Conservation (phyloP, 208 protist species). For the Leishmania gerbilli region DNA sequence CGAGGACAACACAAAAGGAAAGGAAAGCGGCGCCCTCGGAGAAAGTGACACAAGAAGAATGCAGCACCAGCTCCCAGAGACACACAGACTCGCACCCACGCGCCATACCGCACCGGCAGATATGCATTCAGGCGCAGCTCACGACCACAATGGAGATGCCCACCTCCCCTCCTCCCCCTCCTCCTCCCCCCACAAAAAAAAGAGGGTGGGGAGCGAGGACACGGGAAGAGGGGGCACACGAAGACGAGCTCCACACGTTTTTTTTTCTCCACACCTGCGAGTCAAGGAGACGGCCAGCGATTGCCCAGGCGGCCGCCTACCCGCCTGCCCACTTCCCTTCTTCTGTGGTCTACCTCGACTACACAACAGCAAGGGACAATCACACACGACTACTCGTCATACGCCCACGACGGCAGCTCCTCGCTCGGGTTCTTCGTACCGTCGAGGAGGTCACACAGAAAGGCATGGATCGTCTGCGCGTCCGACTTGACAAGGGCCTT, state of each 20-base stretch:
- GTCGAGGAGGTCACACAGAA: slow-evolving; percentile 64
- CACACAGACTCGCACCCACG: neutral
- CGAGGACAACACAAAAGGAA: neutral
- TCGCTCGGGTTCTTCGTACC: slow-evolving; percentile 40
- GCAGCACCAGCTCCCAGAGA: neutral
- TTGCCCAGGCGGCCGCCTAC: neutral
- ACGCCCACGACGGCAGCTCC: slow-evolving; percentile 39
- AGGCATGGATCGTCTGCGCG: slow-evolving; percentile 42
- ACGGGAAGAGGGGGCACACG: neutral
- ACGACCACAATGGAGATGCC: neutral
- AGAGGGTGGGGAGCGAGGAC: neutral
- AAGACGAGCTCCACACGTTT: neutral
- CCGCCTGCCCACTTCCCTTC: neutral
- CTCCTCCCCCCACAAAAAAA: neutral
- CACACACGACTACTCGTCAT: slow-evolving; percentile 10
- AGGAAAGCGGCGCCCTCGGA: neutral
- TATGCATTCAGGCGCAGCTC: neutral
- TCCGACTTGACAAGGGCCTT: slow-evolving; percentile 48
- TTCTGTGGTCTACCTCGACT: neutral
- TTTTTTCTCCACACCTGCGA: neutral
- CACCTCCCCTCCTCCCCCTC: too few species aligned
- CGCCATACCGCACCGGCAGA: neutral
- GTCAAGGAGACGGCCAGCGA: neutral
- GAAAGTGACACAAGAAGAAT: neutral
- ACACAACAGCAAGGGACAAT: neutral